Percentiles rank a stretch among this genome's conserved stretches.
Evolutionary conservation across 2,329 filamentous ascomycete species (phyloP).

Genomic region (Diaporthe batatas): DNA sequence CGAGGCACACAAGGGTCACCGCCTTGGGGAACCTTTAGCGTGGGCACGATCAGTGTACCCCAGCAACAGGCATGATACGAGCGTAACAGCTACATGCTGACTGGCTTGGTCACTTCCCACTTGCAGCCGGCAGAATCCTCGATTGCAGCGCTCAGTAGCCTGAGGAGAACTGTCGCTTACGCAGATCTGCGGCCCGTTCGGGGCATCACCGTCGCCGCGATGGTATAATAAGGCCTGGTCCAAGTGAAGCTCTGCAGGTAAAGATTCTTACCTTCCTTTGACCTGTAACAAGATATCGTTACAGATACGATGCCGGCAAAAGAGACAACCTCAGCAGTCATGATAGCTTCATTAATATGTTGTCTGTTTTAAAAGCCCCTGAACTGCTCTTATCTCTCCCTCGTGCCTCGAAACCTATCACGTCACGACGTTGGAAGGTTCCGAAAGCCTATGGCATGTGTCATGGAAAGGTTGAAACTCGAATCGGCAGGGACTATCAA

Average conservation of each 20-base stretch:
- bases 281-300: slow-evolving; percentile 1
- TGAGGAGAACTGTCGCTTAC: background rate
- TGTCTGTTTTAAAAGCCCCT: background rate
- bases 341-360: slow-evolving; percentile 13
- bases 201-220: background rate
- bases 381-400: slow-evolving; percentile 4
- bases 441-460: slow-evolving; percentile 34
- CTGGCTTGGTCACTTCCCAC: too few species aligned
- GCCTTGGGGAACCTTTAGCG: background rate
- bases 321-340: slow-evolving; percentile 22
- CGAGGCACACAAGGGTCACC: background rate
- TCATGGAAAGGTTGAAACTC: slow-evolving; percentile 30
- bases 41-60: background rate
- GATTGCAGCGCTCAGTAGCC: background rate
- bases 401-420: slow-evolving; percentile 30
- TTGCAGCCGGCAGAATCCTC: background rate
- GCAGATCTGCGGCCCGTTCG: background rate
- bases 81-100: background rate
- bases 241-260: background rate
- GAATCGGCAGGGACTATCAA: slow-evolving; percentile 18
- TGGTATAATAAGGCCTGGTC: background rate
- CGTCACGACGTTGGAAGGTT: slow-evolving; percentile 28
- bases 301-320: slow-evolving; percentile 31
- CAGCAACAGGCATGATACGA: background rate
- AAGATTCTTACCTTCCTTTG: background rate